Evolutionary conservation across 192 early-diverging fungal species (phyloP), one percentile per base, ranked within the genome.

Genomic region (Backusella morwellensis): DNA sequence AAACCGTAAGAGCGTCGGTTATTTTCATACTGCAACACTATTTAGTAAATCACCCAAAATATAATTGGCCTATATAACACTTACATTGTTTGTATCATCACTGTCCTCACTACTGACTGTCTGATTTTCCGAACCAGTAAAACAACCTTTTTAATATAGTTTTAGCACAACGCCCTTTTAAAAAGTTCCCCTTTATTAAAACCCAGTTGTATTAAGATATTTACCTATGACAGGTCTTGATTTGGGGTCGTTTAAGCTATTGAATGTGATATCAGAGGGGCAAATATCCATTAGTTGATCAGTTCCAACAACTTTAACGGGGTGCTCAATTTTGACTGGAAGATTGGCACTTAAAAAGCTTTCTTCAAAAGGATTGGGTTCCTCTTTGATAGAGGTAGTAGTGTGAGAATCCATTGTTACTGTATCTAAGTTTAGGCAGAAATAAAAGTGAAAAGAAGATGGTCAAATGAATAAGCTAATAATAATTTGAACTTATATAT

Each of bases 291-390:
- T 36, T 36, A 69, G 4, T 19, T 36, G 34, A 35, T 35, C 68
- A 36, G 7, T 5, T 9, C 68, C 68, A 6, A 36, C 35, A 11
- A 56, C 54, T 56, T 56, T 56, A 9, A 56, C 21, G n/a, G 54
- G 54, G 0, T 69, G 35, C n/a, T 36, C n/a, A 8, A 19, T 19
- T 69, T 56, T 69, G 36, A 9, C 36, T 9, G 35, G n/a, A 36
- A 69, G 17, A n/a, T 19, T 38, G 8, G 35, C 68, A 35, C 35
- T 36, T 19, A 19, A 69, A 36, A 69, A 69, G 9, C 68, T 69
- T 69, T 69, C 35, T 69, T 69, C 68, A 38, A 69, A 69, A n/a
- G 68, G 68, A 17, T 69, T 69, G 19, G 34, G 68, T 35, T 69
- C 68, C n/a, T 56, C n/a, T 56, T 56, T 56, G 23, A 56, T 56